phyloP scores from a whole-genome alignment of 2,329 filamentous ascomycete species.

The Blastomyces gilchristii region DNA sequence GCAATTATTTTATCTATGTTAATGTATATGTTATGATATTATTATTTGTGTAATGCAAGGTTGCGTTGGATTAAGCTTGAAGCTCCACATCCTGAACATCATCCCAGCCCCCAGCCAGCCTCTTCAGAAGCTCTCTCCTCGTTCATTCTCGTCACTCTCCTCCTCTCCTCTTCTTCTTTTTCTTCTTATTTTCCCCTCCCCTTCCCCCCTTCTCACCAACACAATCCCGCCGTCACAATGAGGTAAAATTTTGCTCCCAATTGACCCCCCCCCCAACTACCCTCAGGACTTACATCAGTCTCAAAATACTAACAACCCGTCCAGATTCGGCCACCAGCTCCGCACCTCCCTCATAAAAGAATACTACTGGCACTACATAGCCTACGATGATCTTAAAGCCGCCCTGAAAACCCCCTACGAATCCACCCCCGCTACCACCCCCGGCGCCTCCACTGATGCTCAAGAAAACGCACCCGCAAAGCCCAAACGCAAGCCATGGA shows the following conservation, averaged over 20 bases:
- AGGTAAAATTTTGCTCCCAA: neutral
- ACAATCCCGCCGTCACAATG: neutral
- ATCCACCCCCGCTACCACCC: constrained; percentile 17
- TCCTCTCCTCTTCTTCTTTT: neutral
- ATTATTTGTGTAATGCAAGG: too few species aligned
- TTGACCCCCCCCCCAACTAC: neutral
- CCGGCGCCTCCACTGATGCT: constrained; percentile 34
- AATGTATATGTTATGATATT: too few species aligned
- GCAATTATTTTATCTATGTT: too few species aligned
- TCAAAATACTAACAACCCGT: neutral
- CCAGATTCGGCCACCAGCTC: constrained; percentile 87
- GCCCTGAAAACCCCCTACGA: constrained; percentile 68
- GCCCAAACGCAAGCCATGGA: constrained; percentile 59
- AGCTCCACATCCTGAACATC: neutral
- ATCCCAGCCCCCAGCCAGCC: neutral
- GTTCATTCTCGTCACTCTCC: neutral
- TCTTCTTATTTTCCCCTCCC: neutral
- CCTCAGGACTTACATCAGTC: neutral
- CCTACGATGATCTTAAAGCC: constrained; percentile 86
- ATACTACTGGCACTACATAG: constrained; percentile 97
- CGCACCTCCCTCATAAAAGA: constrained; percentile 92
- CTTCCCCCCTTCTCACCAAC: neutral
- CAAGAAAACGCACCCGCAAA: constrained; percentile 33
- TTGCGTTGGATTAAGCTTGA: neutral
- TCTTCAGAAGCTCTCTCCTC: neutral